Evolutionary conservation across 306 rosid species (phyloP).

Genomic region (Cucumis melo): DNA sequence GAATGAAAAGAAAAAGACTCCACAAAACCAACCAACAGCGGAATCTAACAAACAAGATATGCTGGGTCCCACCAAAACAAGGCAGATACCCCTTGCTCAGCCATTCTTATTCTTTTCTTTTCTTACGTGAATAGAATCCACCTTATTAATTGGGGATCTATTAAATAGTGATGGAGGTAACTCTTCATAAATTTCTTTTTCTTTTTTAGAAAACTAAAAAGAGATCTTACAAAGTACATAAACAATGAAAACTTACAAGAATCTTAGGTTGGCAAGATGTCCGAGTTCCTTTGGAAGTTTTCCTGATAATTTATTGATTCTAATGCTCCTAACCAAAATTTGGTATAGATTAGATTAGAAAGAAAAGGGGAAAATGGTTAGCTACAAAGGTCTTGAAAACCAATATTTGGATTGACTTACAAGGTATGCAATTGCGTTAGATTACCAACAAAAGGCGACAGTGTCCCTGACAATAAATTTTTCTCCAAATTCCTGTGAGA

Average conservation of each 20-base stretch:
- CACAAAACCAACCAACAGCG: no score
- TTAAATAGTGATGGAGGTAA: no score
- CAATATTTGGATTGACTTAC: slow-evolving; percentile 22
- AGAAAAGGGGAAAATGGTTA: neutral
- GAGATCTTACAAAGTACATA: neutral
- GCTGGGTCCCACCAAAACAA: no score
- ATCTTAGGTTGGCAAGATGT: slow-evolving; percentile 24
- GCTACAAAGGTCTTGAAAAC: neutral
- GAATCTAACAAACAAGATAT: no score
- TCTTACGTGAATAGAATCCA: no score
- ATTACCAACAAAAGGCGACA: slow-evolving; percentile 50
- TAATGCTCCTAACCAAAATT: slow-evolving; percentile 23
- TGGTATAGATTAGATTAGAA: neutral
- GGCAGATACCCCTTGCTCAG: no score
- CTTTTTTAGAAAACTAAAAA: no score
- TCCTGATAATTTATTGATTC: slow-evolving; percentile 53
- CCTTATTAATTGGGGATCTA: no score
- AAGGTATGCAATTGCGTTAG: slow-evolving; percentile 51
- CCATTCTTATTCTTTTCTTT: no score
- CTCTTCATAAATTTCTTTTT: no score
- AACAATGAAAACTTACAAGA: slow-evolving; percentile 28
- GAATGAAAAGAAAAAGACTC: no score
- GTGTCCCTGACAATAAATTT: slow-evolving; percentile 51
- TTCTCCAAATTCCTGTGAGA: slow-evolving; percentile 37
- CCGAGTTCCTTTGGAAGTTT: slow-evolving; percentile 64